These are phyloP conservation scores for Irpex sp. DNA, from an alignment of 1,284 basidiomycete species.

Conservation along the genomic window DNA sequence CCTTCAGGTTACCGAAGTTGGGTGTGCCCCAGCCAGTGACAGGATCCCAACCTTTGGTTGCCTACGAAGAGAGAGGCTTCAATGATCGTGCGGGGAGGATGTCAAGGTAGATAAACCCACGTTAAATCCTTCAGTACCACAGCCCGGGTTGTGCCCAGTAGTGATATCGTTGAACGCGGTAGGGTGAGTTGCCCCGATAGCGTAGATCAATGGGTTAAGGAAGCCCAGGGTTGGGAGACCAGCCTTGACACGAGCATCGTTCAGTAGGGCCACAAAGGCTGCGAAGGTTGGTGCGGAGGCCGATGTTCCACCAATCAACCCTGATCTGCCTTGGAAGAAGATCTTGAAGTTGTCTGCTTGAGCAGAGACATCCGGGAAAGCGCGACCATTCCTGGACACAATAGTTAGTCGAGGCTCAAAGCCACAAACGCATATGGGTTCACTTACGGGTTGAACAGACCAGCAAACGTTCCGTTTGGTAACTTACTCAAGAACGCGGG, in stretches of 20 bases:
- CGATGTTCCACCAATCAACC: constrained; percentile 49
- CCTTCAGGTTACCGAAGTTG: constrained; percentile 23
- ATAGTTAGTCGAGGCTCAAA: neutral
- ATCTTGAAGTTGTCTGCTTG: constrained; percentile 44
- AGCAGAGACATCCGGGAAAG: constrained; percentile 59
- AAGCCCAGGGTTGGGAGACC: constrained; percentile 48
- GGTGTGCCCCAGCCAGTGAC: constrained; percentile 29
- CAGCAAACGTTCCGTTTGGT: constrained; percentile 45
- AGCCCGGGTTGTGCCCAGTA: constrained; percentile 51
- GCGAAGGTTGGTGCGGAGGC: constrained; percentile 57
- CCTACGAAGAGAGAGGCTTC: constrained; percentile 25
- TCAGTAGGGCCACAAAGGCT: constrained; percentile 53
- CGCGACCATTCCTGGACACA: constrained; percentile 21
- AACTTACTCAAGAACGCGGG: constrained; percentile 40
- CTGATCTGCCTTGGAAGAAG: constrained; percentile 28
- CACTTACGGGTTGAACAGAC: constrained; percentile 55
- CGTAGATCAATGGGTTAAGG: constrained; percentile 56
- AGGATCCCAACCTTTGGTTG: constrained; percentile 35
- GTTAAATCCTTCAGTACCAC: constrained; percentile 50
- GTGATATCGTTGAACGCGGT: constrained; percentile 50
- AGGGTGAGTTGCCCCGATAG: constrained; percentile 21
- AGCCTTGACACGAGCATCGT: constrained; percentile 47
- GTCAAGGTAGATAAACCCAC: constrained; percentile 23
- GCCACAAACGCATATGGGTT: neutral
- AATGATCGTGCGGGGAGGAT: neutral